phyloP scores from a whole-genome alignment of 2,329 filamentous ascomycete species.

The Scleromitrula shiraiana region DNA sequence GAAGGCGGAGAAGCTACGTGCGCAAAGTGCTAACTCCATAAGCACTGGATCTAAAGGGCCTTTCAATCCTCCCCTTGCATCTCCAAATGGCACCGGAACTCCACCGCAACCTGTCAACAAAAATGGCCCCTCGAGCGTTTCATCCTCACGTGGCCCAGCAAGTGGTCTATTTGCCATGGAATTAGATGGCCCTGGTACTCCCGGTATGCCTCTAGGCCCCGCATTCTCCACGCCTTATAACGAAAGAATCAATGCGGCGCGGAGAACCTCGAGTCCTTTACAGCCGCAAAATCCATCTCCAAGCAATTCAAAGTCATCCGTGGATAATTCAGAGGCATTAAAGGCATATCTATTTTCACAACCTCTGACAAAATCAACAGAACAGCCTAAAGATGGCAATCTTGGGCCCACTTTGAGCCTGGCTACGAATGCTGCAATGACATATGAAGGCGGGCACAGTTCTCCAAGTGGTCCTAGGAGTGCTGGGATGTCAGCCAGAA shows the following conservation, averaged over 20 bases:
- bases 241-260: conserved; percentile 51
- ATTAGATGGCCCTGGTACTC: conserved; percentile 50
- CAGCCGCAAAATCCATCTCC: conserved; percentile 5
- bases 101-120: conserved; percentile 23
- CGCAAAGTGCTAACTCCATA: conserved; percentile 44
- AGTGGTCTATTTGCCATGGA: conserved; percentile 60
- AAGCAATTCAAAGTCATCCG: conserved; percentile 16
- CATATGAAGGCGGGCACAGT: conserved; percentile 8
- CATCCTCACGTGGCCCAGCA: conserved; percentile 38
- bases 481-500: conserved; percentile 9
- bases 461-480: conserved; percentile 11
- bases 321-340: conserved; percentile 41
- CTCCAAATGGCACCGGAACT: conserved; percentile 32
- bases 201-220: conserved; percentile 49
- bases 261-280: conserved; percentile 19
- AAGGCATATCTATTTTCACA: conserved; percentile 49
- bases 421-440: conserved; percentile 5
- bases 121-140: conserved; percentile 32
- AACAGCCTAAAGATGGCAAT: conserved; percentile 5
- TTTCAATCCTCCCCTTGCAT: conserved; percentile 44
- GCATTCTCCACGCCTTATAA: conserved; percentile 61
- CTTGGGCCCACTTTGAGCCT: conserved; percentile 4
- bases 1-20: conserved; percentile 63
- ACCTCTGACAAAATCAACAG: conserved; percentile 11
- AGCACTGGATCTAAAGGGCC: conserved; percentile 37